Evolutionary conservation across 1,139 yeast species (phyloP), one percentile per base, ranked within the genome.

Genomic region (Hanseniaspora gamundiae): DNA sequence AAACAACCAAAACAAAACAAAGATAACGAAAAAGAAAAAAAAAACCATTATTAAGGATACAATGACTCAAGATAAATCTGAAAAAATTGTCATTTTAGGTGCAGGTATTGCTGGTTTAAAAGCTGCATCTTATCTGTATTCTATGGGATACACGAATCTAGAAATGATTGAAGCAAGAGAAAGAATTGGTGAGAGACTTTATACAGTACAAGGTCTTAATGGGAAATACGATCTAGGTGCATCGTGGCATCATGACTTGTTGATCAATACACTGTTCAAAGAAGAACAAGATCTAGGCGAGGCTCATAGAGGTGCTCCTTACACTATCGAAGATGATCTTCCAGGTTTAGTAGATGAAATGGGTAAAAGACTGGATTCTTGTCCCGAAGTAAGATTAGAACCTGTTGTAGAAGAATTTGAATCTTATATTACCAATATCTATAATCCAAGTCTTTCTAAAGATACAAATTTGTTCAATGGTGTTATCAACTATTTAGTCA

Each of bases 181-280:
- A 42, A 58, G 83, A 29, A 52, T 75, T 2, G 87, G 87, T 6
- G 87, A 87, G 1, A 58, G 82, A 46, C 55, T 78, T n/a, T 52
- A 62, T 17, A 69, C 78, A 0, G 62, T 61, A 1, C 48, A 55
- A 27, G 67, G 67, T 2, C 49, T 48, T 16, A 54, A 62, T 38
- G 55, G 55, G 9, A 56, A 55, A 8, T 80, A 81, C 55, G 95
- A 86, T 60, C 52, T 85, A 19, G 95, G 95, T 0, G 95, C 94
- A 0, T 75, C 88, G 2, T 86, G 95, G 95, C 82, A 82, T 55
- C 95, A 86, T 57, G 95, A 85, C 54, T 76, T 86, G 0, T 62
- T 85, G 41, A 69, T 73, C 38, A 86, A 86, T 56, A 69, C 70
- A 4, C 68, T 82, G 16, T 84, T 78, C 54, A 74, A 76, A 51